Base-by-base conservation (phyloP, 1,139 yeast genomes). In the Yamadazyma diddensiae region DNA sequence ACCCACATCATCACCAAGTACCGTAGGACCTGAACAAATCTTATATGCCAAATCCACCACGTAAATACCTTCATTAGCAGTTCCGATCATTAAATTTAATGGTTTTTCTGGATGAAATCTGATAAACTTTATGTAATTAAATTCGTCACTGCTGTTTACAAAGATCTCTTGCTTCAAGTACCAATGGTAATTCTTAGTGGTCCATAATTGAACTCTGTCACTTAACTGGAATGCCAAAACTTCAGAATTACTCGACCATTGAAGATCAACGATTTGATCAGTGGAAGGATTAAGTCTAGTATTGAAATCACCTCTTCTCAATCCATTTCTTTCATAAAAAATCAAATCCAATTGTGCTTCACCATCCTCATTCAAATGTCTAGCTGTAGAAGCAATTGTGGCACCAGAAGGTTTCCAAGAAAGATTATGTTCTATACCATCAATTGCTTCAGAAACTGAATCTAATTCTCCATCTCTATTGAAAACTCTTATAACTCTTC, bases 361-460 rank as follows among this genome's bases (percentile, higher is more conserved):
- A 34, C 73, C 77, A 9, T 39, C 43, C 30, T 62, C 70, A 40
- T 74, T 77, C 6, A 53, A 32, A 38, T 54, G 57, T 47, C 94
- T 70, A 54, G 84, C 94, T 3, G 92, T 76, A 2, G 94, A 73
- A 1, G 97, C 94, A 49, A 94, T 83, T 29, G 85, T 60, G 2
- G 92, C 75, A 3, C 98, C 98, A 46, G 84, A 87, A 0, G 97
- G 96, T 46, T 84, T 79, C 97, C 97, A 92, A 3, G 94, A 65
- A 26, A 88, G 58, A 27, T 66, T 70, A 33, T 76, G 79, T 53
- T 84, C 94, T 51, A 83, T 73, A 2, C 85, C 83, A 56, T 87
- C 88, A 2, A 83, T 88, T 3, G 98, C 94, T 57, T 92, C 98
- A 14, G 92, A 82, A 9, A 88, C 94, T 40, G 94, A 82, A 36